Base-by-base conservation (phyloP, 179 eudicot species). In the Actinidia arguta region DNA sequence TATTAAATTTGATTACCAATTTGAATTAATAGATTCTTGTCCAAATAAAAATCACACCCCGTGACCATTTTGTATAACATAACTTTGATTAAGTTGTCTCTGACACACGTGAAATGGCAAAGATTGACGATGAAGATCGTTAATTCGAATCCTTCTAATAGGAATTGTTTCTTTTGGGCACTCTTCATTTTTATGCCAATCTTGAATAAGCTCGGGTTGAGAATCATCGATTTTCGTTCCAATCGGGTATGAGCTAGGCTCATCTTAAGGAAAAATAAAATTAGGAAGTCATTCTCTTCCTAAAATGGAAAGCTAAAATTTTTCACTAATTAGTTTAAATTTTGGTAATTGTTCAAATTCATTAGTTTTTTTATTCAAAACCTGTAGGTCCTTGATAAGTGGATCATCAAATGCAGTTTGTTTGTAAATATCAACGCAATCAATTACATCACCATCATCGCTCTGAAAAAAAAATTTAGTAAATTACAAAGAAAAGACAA, bases 361-460 rank as follows among this genome's bases (percentile, higher is more conserved):
- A 39, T 39, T 39, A 39, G 42, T 39, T 39, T 39, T 3, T 39
- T 39, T 39, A 39, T 39, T 39, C 11, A 52, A 73, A 73, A 50
- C 61, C 78, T 50, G 58, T 24, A 73, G 4, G 25, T 22, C 9
- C 3, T 52, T 73, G 16, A 48, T 48, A 4, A 48, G 42, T 10
- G 58, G 77, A 73, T 73, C 4, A 31, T 73, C 77, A 48, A 73
- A 48, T 9, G 59, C 58, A n/a, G 58, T 59, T 24, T 73, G 59
- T 10, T 22, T 73, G 61, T 73, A 73, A 27, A 73, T 50, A 8
- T 73, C 44, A 5, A 73, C 59, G 18, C 61, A 50, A 9, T 73
- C 78, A 24, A 73, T 50, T 8, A 73, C 44, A 5, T 9, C 78
- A 4, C 59, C 78, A 16, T 73, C 78, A 0, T 73, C 61, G 31